phyloP scores from a whole-genome alignment of 805 yeast genomes.

The Kazachstania viticola region DNA sequence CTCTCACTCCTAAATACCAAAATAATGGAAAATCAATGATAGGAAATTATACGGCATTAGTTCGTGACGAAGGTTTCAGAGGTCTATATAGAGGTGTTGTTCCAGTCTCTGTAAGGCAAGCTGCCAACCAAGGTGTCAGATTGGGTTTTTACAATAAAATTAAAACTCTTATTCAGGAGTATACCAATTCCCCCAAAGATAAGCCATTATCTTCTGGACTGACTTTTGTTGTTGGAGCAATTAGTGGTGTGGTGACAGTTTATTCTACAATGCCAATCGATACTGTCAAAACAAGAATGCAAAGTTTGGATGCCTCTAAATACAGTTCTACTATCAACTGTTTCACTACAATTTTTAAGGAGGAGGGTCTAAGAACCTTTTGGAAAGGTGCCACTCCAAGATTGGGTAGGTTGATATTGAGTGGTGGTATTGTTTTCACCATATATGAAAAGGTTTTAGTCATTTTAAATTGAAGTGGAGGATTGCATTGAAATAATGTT shows the following conservation, averaged over 20 bases:
- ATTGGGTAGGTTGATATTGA: slow-evolving; percentile 77
- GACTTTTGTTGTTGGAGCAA: slow-evolving; percentile 82
- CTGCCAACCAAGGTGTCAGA: slow-evolving; percentile 90
- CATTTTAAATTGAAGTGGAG: slow-evolving; percentile 14
- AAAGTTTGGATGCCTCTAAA: slow-evolving; percentile 67
- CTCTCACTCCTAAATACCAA: slow-evolving; percentile 67
- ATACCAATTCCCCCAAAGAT: slow-evolving; percentile 51
- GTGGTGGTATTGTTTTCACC: slow-evolving; percentile 97
- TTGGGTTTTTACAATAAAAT: slow-evolving; percentile 86
- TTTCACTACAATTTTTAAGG: slow-evolving; percentile 63
- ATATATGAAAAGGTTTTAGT: slow-evolving; percentile 82
- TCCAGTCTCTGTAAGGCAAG: slow-evolving; percentile 93
- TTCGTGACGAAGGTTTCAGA: slow-evolving; percentile 66
- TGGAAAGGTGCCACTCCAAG: slow-evolving; percentile 99
- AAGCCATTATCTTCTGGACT: slow-evolving; percentile 66
- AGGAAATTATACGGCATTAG: slow-evolving; percentile 32
- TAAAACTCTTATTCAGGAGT: slow-evolving; percentile 65
- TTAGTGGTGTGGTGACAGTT: slow-evolving; percentile 83
- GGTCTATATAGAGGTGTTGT: slow-evolving; percentile 84
- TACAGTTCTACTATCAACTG: slow-evolving; percentile 75
- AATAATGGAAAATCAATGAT: slow-evolving; percentile 46
- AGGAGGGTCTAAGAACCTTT: slow-evolving; percentile 83
- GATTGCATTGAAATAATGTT: neutral
- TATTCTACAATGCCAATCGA: slow-evolving; percentile 93
- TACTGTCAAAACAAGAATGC: slow-evolving; percentile 95